Percentiles rank a stretch among this genome's conserved stretches.
Conservation (phyloP, 768 basidiomycete species). For the Hygrocybe coccinea region DNA sequence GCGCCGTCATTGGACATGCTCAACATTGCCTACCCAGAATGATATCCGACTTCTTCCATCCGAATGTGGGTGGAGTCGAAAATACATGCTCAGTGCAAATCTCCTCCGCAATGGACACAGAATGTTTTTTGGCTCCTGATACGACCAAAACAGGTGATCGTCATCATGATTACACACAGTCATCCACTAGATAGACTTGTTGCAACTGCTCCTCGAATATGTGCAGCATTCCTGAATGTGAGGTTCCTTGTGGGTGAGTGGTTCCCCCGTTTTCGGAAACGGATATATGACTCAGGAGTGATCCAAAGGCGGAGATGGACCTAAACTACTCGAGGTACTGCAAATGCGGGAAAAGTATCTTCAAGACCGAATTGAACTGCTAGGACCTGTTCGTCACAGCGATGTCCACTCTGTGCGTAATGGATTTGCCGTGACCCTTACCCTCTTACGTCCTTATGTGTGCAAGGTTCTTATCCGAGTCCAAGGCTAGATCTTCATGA, state of each 20-base stretch:
- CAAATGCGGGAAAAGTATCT: constrained; percentile 92
- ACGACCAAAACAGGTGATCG: constrained; percentile 63
- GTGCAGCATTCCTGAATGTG: constrained; percentile 78
- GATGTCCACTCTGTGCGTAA: constrained; percentile 82
- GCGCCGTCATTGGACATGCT: neutral
- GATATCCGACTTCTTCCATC: constrained; percentile 97
- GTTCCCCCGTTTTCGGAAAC: neutral
- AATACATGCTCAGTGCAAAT: constrained; percentile 87
- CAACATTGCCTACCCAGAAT: constrained; percentile 47
- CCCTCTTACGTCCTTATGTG: neutral
- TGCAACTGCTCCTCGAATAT: constrained; percentile 86
- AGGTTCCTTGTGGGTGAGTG: constrained; percentile 80
- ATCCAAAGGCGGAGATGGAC: constrained; percentile 85
- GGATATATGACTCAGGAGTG: neutral
- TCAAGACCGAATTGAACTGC: constrained; percentile 86
- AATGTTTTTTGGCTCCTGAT: constrained; percentile 37
- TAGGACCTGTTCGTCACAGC: constrained; percentile 74
- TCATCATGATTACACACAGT: constrained; percentile 92
- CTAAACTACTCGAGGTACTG: constrained; percentile 88
- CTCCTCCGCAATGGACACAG: constrained; percentile 83
- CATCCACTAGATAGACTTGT: constrained; percentile 92
- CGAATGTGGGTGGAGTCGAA: constrained; percentile 91
- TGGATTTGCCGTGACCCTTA: too few species aligned
- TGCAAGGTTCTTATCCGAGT: constrained; percentile 74
- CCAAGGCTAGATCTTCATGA: constrained; percentile 87